phyloP scores from a whole-genome alignment of 2,329 filamentous ascomycete genomes.

The Monosporascus sp. region DNA sequence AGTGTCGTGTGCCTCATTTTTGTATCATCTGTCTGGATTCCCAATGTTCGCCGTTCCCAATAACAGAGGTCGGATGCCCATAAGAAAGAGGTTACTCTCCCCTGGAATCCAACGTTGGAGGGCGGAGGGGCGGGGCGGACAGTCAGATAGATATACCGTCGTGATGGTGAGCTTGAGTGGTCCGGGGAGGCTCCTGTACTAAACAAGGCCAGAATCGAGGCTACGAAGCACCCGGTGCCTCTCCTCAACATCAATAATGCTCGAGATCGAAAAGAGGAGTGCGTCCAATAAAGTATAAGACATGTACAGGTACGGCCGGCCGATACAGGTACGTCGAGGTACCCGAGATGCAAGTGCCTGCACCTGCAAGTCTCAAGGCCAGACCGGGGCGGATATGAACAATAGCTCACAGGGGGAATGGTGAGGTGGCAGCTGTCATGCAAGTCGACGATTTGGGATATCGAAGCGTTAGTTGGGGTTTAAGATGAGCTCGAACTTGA shows the following conservation, averaged over 20 bases:
- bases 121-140: slow-evolving; percentile 2
- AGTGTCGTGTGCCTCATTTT: slow-evolving; percentile 28
- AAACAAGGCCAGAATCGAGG: slow-evolving; percentile 23
- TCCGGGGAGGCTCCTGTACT: slow-evolving; percentile 24
- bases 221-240: slow-evolving; percentile 25
- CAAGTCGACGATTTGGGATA: slow-evolving; percentile 40
- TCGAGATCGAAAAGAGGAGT: slow-evolving; percentile 25
- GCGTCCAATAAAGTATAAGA: slow-evolving; percentile 26
- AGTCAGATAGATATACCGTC: slow-evolving; percentile 3
- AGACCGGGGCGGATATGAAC: slow-evolving; percentile 34
- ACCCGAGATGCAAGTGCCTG: slow-evolving; percentile 13
- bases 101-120: slow-evolving; percentile 7
- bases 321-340: slow-evolving; percentile 28
- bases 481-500: background rate
- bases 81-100: background rate
- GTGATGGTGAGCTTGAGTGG: slow-evolving; percentile 11
- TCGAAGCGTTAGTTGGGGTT: slow-evolving; percentile 17
- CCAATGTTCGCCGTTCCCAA: slow-evolving; percentile 19
- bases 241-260: slow-evolving; percentile 21
- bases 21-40: slow-evolving; percentile 10
- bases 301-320: slow-evolving; percentile 27
- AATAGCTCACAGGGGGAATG: slow-evolving; percentile 36
- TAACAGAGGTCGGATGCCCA: slow-evolving; percentile 4
- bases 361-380: slow-evolving; percentile 21
- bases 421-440: slow-evolving; percentile 44